Evolutionary conservation across 495 filamentous ascomycete species (phyloP), one percentile per base, ranked within the genome.

Genomic region (Trichoderma parareesei): DNA sequence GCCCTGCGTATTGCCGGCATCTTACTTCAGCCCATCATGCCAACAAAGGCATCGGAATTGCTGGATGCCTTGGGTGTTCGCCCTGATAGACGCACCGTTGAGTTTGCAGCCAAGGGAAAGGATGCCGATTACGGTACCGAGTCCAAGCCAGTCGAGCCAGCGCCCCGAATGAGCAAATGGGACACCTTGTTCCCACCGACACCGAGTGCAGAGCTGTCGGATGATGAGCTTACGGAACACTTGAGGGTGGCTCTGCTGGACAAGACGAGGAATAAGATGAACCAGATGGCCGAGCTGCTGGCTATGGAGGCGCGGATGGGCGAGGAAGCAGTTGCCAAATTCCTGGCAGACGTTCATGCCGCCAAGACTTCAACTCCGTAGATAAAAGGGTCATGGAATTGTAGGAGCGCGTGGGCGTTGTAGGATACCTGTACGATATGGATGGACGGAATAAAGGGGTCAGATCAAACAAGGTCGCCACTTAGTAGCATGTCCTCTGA

Each of bases 1-100:
- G 83, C 87, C n/a, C 72, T 97, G 49, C 87, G 94, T 27, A 83
- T 97, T 42, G 75, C 78, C 4, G 91, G 87, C 9, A 97, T 98
- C 64, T 77, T 98, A 43, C 77, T 98, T 38, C 93, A 96, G 73
- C 92, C 94, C 4, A 92, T 89, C 71, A 92, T 98, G 82, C 94
- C 94, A 4, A 79, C 74, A n/a, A 96, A 93, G 74, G 81, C 90
- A 57, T 72, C 76, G 42, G 79, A 87, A 68, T 70, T 98, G 57
- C 81, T 98, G 11, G 90, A 97, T 71, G 81, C 84, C 69, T 77
- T 98, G 4, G 87, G 89, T 10, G 92, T 98, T 18, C 76, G 78
- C n/a, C 70, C 71, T 14, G 81, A 84, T 53, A 79, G 80, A 68
- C 79, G 88, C 65, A 75, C 80, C 65, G 79, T 88, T 71, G 72